Percentiles rank a stretch among this genome's conserved stretches.
Evolutionary conservation across 257 asterid species (phyloP).

Genomic region (Jasminum sambac): DNA sequence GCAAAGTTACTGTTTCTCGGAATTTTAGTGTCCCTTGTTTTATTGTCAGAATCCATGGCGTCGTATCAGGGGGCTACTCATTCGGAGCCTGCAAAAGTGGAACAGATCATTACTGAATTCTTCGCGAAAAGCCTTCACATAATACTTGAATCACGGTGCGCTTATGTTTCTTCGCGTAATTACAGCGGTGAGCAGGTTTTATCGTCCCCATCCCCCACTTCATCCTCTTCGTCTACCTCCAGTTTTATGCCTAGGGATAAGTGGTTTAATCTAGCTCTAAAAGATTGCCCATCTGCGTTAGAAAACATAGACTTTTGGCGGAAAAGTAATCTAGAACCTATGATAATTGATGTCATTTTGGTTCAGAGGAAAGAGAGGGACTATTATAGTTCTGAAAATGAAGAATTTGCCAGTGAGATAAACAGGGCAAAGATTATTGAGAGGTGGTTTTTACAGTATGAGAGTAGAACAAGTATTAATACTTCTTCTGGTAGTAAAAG

Average conservation of each 20-base stretch:
- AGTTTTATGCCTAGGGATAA: slow-evolving; percentile 79
- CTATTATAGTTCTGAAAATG: slow-evolving; percentile 54
- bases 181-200: slow-evolving; percentile 72
- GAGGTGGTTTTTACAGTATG: slow-evolving; percentile 89
- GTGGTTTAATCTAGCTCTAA: slow-evolving; percentile 81
- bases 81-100: slow-evolving; percentile 76
- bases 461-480: slow-evolving; percentile 53
- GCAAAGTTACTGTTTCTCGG: not conserved
- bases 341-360: slow-evolving; percentile 76
- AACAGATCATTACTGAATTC: slow-evolving; percentile 86
- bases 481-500: slow-evolving; percentile 53
- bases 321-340: slow-evolving; percentile 77
- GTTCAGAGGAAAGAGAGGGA: slow-evolving; percentile 51
- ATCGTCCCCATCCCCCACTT: slow-evolving; percentile 67
- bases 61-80: slow-evolving; percentile 53
- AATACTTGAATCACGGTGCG: slow-evolving; percentile 84
- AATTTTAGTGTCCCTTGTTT: slow-evolving; percentile 16
- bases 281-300: slow-evolving; percentile 84
- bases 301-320: slow-evolving; percentile 88
- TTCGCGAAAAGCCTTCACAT: slow-evolving; percentile 88
- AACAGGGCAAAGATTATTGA: slow-evolving; percentile 66
- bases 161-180: slow-evolving; percentile 80
- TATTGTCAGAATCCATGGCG: slow-evolving; percentile 50
- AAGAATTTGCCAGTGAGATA: slow-evolving; percentile 46
- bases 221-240: slow-evolving; percentile 66